Percentiles rank a stretch among this genome's conserved stretches.
phyloP scores from a whole-genome alignment of 2,329 filamentous ascomycete genomes.

The Venturia effusa region DNA sequence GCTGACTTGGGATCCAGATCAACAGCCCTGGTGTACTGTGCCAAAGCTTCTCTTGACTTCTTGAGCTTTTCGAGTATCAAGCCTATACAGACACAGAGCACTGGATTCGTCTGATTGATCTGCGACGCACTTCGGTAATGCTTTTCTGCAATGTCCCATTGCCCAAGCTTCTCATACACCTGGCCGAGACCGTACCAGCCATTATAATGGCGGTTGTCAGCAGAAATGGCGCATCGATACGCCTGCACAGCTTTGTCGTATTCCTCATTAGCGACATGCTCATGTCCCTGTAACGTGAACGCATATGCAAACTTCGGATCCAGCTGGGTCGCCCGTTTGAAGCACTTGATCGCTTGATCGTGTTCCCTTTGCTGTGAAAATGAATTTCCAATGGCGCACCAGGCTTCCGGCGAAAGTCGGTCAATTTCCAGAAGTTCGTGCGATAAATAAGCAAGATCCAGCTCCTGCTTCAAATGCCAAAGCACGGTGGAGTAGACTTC shows the following conservation, averaged over 20 bases:
- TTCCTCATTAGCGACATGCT: slow-evolving; percentile 92
- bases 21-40: slow-evolving; percentile 73
- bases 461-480: slow-evolving; percentile 93
- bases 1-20: slow-evolving; percentile 71
- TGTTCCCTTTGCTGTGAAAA: slow-evolving; percentile 89
- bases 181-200: slow-evolving; percentile 86
- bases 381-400: slow-evolving; percentile 91
- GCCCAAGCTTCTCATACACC: slow-evolving; percentile 83
- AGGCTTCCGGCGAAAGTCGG: slow-evolving; percentile 85
- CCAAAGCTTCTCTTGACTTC: slow-evolving; percentile 62
- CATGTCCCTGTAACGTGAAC: slow-evolving; percentile 90
- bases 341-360: slow-evolving; percentile 87
- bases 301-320: slow-evolving; percentile 89
- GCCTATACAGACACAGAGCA: slow-evolving; percentile 86
- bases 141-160: slow-evolving; percentile 79
- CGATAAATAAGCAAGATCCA: slow-evolving; percentile 81
- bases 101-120: slow-evolving; percentile 90
- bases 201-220: slow-evolving; percentile 87
- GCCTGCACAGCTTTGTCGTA: slow-evolving; percentile 87
- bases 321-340: slow-evolving; percentile 86
- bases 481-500: slow-evolving; percentile 97
- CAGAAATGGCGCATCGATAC: slow-evolving; percentile 76
- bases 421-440: slow-evolving; percentile 82
- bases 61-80: slow-evolving; percentile 74
- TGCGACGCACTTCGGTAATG: slow-evolving; percentile 81